These are phyloP conservation scores for Flaveria bidentis DNA, from an alignment of 129 eudicot species.

Conservation along the genomic window DNA sequence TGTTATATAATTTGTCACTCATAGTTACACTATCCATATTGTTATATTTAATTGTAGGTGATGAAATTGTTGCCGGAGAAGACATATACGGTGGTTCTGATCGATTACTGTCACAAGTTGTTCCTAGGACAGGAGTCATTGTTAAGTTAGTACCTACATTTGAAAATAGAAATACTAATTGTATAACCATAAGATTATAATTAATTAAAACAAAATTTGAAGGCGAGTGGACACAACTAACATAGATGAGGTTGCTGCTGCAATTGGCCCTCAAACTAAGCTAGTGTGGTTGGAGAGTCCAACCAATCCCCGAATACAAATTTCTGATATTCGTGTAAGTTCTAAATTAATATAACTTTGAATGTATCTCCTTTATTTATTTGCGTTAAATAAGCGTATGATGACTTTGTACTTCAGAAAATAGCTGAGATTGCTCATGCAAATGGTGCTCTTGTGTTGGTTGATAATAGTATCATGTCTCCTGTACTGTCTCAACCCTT, in stretches of 20 bases:
- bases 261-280: conserved; percentile 80
- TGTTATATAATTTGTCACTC: background rate
- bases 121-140: conserved; percentile 73
- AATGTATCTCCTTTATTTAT: background rate
- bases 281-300: conserved; percentile 99
- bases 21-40: background rate
- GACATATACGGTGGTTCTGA: conserved; percentile 99
- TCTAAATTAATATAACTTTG: background rate
- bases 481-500: conserved; percentile 86
- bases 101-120: conserved; percentile 74
- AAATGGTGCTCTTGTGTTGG: conserved; percentile 83
- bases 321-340: conserved; percentile 86
- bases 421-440: conserved; percentile 89
- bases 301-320: conserved; percentile 89
- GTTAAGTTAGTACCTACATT: conserved; percentile 65
- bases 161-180: background rate
- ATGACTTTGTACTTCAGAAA: conserved; percentile 49
- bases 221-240: conserved; percentile 84
- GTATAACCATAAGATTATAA: conserved; percentile 1
- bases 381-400: conserved; percentile 7
- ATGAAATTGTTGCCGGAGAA: conserved; percentile 97
- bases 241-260: conserved; percentile 79
- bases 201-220: conserved; percentile 20
- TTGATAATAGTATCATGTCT: conserved; percentile 97
- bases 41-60: conserved; percentile 43